phyloP scores from a whole-genome alignment of 1,284 basidiomycete species.

The Papiliotrema flavescens region DNA sequence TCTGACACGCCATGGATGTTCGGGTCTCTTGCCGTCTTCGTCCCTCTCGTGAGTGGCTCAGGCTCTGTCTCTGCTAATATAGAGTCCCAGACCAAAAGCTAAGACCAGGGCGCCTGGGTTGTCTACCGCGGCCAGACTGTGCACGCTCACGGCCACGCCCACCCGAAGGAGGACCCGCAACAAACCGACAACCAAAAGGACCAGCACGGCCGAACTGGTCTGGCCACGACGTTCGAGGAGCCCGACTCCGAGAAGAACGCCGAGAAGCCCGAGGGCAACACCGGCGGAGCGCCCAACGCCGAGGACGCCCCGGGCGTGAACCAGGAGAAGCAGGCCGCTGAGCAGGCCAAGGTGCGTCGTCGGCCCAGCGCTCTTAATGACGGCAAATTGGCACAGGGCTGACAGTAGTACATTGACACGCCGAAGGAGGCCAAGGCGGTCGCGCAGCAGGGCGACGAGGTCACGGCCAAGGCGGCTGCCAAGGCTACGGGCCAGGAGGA shows the following conservation, averaged over 20 bases:
- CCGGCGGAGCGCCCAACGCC: not conserved
- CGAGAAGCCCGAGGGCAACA: not conserved
- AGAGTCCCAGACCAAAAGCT: not conserved
- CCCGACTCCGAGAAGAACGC: conserved; percentile 1
- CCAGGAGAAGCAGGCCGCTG: not conserved
- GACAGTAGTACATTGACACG: not conserved
- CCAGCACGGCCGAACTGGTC: conserved; percentile 3
- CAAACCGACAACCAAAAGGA: not conserved
- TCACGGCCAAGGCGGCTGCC: not conserved
- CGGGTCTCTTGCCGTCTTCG: conserved; percentile 3
- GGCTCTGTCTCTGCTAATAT: not conserved
- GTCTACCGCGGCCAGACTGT: not conserved
- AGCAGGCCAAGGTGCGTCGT: not conserved
- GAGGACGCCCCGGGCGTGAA: conserved; percentile 3
- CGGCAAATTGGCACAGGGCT: not conserved
- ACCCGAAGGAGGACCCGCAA: not conserved
- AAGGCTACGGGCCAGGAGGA: not conserved
- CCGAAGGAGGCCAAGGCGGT: not conserved
- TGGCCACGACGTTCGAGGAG: not conserved
- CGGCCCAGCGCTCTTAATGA: not conserved
- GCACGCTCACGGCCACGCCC: not conserved
- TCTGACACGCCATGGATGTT: conserved; percentile 2
- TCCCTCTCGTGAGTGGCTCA: not conserved
- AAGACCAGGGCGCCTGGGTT: not conserved
- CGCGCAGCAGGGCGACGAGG: not conserved